These are phyloP conservation scores for Beverwykella pulmonaria DNA, from an alignment of 495 filamentous ascomycete genomes.

Conservation along the genomic window DNA sequence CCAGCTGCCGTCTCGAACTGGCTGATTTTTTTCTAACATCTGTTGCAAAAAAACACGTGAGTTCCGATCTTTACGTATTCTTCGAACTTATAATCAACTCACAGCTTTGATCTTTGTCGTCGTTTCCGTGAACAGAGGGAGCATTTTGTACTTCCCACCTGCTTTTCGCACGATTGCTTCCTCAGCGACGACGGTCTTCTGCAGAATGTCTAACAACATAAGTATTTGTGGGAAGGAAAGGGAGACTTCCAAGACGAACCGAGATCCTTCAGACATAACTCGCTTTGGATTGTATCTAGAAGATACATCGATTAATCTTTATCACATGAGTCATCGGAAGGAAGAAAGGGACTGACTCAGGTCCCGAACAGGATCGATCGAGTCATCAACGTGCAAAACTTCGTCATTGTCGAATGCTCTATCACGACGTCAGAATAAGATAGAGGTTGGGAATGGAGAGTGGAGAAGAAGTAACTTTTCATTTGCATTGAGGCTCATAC, in stretches of 20 bases:
- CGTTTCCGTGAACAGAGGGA: conserved; percentile 41
- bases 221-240: background rate
- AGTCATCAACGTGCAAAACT: conserved; percentile 33
- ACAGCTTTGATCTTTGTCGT: conserved; percentile 35
- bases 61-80: no score
- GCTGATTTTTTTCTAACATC: conserved; percentile 41
- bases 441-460: background rate
- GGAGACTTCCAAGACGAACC: background rate
- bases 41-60: background rate
- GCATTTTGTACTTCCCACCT: conserved; percentile 43
- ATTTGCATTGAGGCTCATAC: no score
- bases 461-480: no score
- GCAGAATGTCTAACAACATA: conserved; percentile 37
- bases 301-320: background rate
- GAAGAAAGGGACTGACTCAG: conserved; percentile 19
- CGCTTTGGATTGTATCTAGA: conserved; percentile 40
- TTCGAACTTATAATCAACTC: background rate
- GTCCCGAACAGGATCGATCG: conserved; percentile 44
- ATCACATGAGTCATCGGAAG: background rate
- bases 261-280: conserved; percentile 46
- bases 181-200: conserved; percentile 40
- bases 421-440: background rate
- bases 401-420: conserved; percentile 42
- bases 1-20: conserved; percentile 44
- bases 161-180: conserved; percentile 41